Evolutionary conservation across 495 filamentous ascomycete genomes (phyloP).

Genomic region (Hypoxylon subgilvum): DNA sequence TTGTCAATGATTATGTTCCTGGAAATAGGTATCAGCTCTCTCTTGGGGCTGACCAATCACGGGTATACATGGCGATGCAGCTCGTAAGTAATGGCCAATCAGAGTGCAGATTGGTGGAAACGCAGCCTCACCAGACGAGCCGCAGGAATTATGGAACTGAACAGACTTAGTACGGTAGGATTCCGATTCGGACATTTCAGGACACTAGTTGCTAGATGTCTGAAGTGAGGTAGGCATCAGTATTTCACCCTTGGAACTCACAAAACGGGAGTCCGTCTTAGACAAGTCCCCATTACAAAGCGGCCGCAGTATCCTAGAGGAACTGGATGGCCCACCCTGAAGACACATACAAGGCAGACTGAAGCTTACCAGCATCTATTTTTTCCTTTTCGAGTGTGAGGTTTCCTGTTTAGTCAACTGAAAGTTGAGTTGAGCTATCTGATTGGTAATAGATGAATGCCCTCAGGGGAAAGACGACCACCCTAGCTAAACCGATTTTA

Average conservation of each 20-base stretch:
- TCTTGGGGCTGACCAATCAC: conserved; percentile 28
- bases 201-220: conserved; percentile 4
- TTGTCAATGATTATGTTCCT: conserved; percentile 17
- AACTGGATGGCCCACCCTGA: conserved; percentile 8
- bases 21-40: conserved; percentile 18
- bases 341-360: conserved; percentile 11
- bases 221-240: conserved; percentile 13
- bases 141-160: conserved; percentile 7
- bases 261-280: conserved; percentile 11
- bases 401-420: too few species aligned
- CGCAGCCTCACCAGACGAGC: conserved; percentile 15
- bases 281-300: conserved; percentile 8
- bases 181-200: conserved; percentile 18
- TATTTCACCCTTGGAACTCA: not conserved
- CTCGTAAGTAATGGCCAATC: conserved; percentile 36
- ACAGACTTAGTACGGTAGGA: conserved; percentile 20
- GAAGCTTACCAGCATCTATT: not conserved
- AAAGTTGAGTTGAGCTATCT: too few species aligned
- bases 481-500: too few species aligned
- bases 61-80: not conserved
- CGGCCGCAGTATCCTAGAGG: conserved; percentile 9
- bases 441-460: too few species aligned
- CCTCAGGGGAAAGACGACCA: too few species aligned
- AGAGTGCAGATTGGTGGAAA: not conserved
- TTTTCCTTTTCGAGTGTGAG: too few species aligned